phyloP scores from a whole-genome alignment of 371 early-diverging fungal genomes.

The Sporodiniella umbellata region DNA sequence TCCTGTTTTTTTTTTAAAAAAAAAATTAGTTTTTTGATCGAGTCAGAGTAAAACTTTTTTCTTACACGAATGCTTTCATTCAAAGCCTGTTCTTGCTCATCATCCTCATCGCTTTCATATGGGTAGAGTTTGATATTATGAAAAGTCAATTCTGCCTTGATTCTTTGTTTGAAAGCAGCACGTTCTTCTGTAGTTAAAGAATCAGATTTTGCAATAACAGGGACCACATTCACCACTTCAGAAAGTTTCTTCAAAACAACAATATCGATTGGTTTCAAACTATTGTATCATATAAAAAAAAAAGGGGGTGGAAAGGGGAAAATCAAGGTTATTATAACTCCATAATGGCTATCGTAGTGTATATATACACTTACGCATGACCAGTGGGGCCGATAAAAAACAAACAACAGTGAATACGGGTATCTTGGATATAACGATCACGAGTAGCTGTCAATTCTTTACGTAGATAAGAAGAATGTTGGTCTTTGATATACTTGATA shows the following conservation, averaged over 20 bases:
- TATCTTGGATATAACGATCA: slow-evolving; percentile 83
- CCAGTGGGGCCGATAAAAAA: slow-evolving; percentile 79
- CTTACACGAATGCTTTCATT: slow-evolving; percentile 68
- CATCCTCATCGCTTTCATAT: slow-evolving; percentile 79
- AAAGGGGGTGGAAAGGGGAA: too few relatives aligned
- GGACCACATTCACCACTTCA: slow-evolving; percentile 76
- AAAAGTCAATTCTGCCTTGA: slow-evolving; percentile 89
- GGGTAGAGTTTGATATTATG: slow-evolving; percentile 91
- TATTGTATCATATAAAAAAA: too few relatives aligned
- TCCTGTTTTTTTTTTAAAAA: slow-evolving; percentile 33
- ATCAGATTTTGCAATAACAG: slow-evolving; percentile 87
- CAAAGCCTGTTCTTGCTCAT: slow-evolving; percentile 71
- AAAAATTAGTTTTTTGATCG: background rate
- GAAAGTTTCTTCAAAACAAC: slow-evolving; percentile 70
- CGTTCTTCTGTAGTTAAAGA: slow-evolving; percentile 81
- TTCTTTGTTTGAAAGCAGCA: slow-evolving; percentile 66
- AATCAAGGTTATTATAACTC: too few relatives aligned
- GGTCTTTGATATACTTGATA: slow-evolving; percentile 90
- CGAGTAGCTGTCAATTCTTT: slow-evolving; percentile 84
- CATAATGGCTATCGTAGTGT: too few relatives aligned
- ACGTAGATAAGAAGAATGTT: slow-evolving; percentile 85
- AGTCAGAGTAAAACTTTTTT: too few relatives aligned
- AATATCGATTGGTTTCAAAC: slow-evolving; percentile 78
- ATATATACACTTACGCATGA: slow-evolving; percentile 71
- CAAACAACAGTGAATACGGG: slow-evolving; percentile 77